These are phyloP conservation scores for Schizonepeta tenuifolia DNA, from an alignment of 257 asterid species.

Conservation along the genomic window DNA sequence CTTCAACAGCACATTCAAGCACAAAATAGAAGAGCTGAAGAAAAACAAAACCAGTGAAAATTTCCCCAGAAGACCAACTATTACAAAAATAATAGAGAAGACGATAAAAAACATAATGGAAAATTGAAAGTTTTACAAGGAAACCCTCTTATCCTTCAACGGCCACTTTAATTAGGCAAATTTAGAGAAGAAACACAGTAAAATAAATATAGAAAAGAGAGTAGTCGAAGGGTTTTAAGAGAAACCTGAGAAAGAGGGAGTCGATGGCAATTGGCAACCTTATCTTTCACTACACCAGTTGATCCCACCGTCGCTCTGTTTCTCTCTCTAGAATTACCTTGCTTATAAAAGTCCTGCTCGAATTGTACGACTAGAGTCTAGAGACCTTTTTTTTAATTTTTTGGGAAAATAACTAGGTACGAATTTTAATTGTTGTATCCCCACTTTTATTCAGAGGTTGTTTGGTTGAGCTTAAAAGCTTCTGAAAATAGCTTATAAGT, in stretches of 20 bases:
- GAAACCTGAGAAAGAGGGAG: constrained; percentile 22
- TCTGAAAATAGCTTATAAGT: too few relatives aligned
- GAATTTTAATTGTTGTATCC: too few relatives aligned
- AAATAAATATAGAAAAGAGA: background rate
- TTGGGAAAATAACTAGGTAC: too few relatives aligned
- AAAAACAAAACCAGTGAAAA: background rate
- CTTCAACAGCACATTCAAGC: background rate
- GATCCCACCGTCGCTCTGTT: background rate
- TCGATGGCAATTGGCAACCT: constrained; percentile 6
- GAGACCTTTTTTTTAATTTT: too few relatives aligned
- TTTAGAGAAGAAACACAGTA: background rate
- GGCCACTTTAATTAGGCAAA: background rate
- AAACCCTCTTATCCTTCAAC: background rate
- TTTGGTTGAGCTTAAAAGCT: too few relatives aligned
- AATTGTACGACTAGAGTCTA: too few relatives aligned
- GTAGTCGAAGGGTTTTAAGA: constrained; percentile 37
- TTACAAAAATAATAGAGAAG: background rate
- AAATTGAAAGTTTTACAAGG: background rate
- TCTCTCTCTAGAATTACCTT: background rate
- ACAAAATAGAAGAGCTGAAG: background rate
- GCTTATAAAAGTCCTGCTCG: too few relatives aligned
- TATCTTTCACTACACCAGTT: constrained; percentile 7
- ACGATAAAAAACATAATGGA: background rate
- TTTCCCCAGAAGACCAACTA: background rate
- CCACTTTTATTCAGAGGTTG: too few relatives aligned